phyloP scores from a whole-genome alignment of 2,329 filamentous ascomycete species.

The Ceratocystis eucalypticola region DNA sequence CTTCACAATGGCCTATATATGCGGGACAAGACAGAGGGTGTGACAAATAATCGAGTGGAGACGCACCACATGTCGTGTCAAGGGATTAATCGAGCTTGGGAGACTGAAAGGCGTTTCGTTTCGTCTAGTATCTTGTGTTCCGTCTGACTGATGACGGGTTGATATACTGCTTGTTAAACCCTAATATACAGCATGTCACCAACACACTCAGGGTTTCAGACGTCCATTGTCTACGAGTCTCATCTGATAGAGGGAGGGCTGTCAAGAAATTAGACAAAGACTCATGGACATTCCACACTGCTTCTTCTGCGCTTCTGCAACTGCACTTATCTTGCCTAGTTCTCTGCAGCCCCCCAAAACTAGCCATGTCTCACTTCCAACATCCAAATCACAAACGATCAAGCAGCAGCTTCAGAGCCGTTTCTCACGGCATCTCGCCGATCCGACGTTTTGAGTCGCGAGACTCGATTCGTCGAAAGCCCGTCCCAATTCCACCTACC shows the following conservation, averaged over 20 bases:
- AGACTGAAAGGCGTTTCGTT: not conserved
- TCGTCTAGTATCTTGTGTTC: not conserved
- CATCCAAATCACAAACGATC: not conserved
- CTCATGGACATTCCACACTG: not conserved
- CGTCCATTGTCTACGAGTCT: not conserved
- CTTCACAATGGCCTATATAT: not conserved
- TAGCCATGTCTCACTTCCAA: not conserved
- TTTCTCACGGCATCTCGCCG: not conserved
- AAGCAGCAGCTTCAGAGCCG: not conserved
- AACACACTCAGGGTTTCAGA: not conserved
- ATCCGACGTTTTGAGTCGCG: slow-evolving; percentile 7
- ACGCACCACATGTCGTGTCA: not conserved
- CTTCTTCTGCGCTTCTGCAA: not conserved
- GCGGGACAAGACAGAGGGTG: not conserved
- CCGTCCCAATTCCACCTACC: not conserved
- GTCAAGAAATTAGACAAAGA: not conserved
- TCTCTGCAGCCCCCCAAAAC: not conserved
- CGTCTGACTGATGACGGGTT: not conserved
- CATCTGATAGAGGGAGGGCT: not conserved
- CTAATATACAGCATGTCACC: not conserved
- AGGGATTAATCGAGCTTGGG: not conserved
- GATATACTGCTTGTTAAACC: not conserved
- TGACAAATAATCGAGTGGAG: not conserved
- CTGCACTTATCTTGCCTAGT: not conserved
- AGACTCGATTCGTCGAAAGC: slow-evolving; percentile 16